A percentile compares a stretch with the other conserved stretches of the same genome.
These are phyloP conservation scores for Sporothrix luriei DNA, from an alignment of 2,329 filamentous ascomycete genomes.

Conservation along the genomic window DNA sequence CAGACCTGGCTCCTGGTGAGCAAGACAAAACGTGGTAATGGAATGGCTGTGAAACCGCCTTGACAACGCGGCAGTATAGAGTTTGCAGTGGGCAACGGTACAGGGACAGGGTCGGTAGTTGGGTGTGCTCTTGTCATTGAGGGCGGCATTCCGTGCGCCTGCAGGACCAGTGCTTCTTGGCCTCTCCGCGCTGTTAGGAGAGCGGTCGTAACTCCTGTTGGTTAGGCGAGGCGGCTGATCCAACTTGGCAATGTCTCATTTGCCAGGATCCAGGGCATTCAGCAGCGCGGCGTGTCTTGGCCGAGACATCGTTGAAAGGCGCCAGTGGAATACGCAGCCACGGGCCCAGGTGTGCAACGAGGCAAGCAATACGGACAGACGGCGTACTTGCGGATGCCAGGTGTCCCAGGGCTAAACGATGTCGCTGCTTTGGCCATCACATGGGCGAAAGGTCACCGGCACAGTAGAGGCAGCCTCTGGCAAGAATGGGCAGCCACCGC, in stretches of 20 bases:
- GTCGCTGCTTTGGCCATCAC: not conserved
- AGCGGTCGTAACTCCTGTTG: not conserved
- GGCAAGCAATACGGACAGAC: too few species aligned
- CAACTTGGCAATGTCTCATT: conserved; percentile 21
- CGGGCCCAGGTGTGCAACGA: not conserved
- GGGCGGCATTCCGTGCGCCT: not conserved
- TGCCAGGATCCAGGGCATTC: not conserved
- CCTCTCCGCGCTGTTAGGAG: not conserved
- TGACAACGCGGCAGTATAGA: not conserved
- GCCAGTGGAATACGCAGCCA: not conserved
- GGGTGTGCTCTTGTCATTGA: not conserved
- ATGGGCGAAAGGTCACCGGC: not conserved
- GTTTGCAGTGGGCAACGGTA: conserved; percentile 19
- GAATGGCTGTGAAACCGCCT: not conserved
- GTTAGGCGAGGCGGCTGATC: not conserved
- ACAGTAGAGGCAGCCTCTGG: too few species aligned
- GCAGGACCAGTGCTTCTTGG: conserved; percentile 17
- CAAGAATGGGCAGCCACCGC: not conserved
- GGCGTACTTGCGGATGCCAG: too few species aligned
- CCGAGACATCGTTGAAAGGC: not conserved
- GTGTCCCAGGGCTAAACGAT: not conserved
- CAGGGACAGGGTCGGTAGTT: too few species aligned
- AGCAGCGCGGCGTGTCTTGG: too few species aligned
- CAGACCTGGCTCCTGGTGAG: not conserved
- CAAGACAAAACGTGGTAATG: conserved; percentile 13